Evolutionary conservation across 75 land plant genomes (phyloP), one percentile per base, ranked within the genome.

Genomic region (Selaginella moellendorffii): DNA sequence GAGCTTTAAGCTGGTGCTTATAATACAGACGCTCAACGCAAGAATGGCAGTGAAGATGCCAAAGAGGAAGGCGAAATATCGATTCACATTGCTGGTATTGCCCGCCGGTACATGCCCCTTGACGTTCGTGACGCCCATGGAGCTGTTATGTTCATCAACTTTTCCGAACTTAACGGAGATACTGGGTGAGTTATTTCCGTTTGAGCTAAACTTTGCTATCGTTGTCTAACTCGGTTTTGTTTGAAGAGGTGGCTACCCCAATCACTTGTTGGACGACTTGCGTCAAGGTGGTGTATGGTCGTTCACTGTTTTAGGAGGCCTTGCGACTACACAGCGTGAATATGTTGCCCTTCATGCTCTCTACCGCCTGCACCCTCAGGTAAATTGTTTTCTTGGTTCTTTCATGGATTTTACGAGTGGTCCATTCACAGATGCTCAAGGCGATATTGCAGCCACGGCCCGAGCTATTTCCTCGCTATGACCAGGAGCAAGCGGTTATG

Each of bases 281-380:
- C 14, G 14, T 36, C 46, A 36, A 36, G 14, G 46, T 14, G 46
- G 5, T 36, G 46, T 5, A 36, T 95, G 99, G 99, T 86, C 65
- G 64, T 59, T 95, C 14, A 82, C 99, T 52, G 97, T 84, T 10
- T 87, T 95, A 60, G 99, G 99, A 63, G 80, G 90, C 53, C 83
- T 86, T 69, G 90, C 99, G 29, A 95, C 99, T 27, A 95, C 83
- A 17, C 99, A 95, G 71, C 81, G 99, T 18, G 99, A 95, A 76
- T 95, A 95, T 76, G 70, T 87, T 52, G 99, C 90, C 26, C 52
- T 95, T 30, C 99, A 95, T 78, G 92, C 86, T 54, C 87, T 95
- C 70, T 85, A 79, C 25, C 85, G 83, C 30, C 87, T 95, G 25
- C 87, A 83, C 59, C 54, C 69, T n/a, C 96, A 95, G 88, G 92